Evolutionary conservation across 441 rosid species (phyloP).

Genomic region (Kokia cookei): DNA sequence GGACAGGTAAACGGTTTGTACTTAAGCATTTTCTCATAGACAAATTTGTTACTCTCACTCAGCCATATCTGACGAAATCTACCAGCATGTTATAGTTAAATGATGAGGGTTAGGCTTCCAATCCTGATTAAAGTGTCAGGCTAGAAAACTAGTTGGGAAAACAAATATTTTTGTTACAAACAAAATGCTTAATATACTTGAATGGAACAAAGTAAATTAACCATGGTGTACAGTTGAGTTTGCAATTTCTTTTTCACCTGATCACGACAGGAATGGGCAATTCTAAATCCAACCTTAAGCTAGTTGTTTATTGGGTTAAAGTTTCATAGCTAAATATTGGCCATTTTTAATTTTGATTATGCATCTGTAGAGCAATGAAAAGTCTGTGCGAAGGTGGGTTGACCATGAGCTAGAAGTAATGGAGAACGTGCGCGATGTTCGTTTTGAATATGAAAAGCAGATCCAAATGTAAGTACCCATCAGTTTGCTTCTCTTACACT

Average conservation of each 20-base stretch:
- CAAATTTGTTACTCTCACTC: conserved; percentile 3
- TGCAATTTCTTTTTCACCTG: background rate
- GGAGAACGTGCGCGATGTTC: conserved; percentile 58
- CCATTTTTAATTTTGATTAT: conserved; percentile 2
- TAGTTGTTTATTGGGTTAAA: conserved; percentile 2
- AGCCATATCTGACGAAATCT: background rate
- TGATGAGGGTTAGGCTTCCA: background rate
- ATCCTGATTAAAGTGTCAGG: conserved; percentile 10
- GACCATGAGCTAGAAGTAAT: conserved; percentile 56
- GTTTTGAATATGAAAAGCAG: conserved; percentile 53
- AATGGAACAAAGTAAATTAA: background rate
- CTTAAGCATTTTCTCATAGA: background rate
- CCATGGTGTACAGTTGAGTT: background rate
- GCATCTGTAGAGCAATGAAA: conserved; percentile 41
- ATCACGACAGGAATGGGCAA: background rate
- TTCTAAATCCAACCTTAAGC: background rate
- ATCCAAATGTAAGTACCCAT: conserved; percentile 49
- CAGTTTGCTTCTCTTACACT: conserved; percentile 14
- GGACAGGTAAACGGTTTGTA: conserved; percentile 44
- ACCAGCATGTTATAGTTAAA: background rate
- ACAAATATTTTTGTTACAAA: background rate
- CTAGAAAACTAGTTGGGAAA: background rate
- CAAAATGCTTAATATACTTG: background rate
- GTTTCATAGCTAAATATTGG: conserved; percentile 4
- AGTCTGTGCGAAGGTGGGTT: conserved; percentile 48